Percentiles rank a stretch among this genome's conserved stretches.
Conservation (phyloP, 1,284 basidiomycete species). For the Paramarasmius palmivorus region DNA sequence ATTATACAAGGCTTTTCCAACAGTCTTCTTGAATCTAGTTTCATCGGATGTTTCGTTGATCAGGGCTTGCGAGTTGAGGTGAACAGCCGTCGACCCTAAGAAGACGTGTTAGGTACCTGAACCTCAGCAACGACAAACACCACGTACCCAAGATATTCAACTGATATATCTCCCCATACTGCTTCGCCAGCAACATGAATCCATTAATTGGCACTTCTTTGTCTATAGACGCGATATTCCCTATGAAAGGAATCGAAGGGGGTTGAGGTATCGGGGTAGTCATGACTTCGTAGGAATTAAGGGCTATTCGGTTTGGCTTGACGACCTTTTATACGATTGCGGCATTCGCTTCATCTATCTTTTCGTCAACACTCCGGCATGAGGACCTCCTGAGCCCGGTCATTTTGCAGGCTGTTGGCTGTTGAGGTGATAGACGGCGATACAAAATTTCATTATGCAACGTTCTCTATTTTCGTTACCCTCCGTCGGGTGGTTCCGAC, state of each 20-base stretch:
- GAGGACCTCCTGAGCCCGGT: no score
- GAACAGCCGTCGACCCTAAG: background rate
- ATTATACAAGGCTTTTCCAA: conserved; percentile 34
- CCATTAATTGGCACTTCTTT: conserved; percentile 38
- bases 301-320: no score
- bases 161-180: conserved; percentile 49
- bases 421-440: no score
- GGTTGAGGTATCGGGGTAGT: conserved; percentile 33
- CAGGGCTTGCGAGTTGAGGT: conserved; percentile 40
- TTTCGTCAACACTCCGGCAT: no score
- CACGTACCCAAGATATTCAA: conserved; percentile 39
- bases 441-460: no score
- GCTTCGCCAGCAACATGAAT: conserved; percentile 39
- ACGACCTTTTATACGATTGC: no score
- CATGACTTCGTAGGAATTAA: conserved; percentile 18
- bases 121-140: background rate
- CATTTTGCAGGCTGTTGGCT: no score
- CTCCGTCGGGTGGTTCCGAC: no score
- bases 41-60: conserved; percentile 48
- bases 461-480: no score
- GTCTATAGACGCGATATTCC: conserved; percentile 42
- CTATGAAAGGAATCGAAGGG: conserved; percentile 44
- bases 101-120: background rate
- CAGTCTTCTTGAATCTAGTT: conserved; percentile 42
- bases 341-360: no score